These are phyloP conservation scores for Meira nashicola DNA, from an alignment of 1,284 basidiomycete species.

Conservation along the genomic window DNA sequence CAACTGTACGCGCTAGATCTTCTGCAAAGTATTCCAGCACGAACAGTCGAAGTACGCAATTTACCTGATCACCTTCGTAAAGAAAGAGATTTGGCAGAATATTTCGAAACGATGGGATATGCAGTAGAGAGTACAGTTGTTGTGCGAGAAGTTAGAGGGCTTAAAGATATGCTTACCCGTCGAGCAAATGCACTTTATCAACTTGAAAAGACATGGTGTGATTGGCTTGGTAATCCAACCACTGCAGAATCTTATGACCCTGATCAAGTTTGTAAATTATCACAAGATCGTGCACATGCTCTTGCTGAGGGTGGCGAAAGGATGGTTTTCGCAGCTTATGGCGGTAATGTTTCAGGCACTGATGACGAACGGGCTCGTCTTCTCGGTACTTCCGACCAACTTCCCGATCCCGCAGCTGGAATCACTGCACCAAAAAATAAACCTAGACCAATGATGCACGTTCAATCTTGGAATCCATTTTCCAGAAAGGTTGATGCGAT, in stretches of 20 bases:
- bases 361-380: conserved; percentile 11
- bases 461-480: conserved; percentile 33
- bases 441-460: conserved; percentile 27
- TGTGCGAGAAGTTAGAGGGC: conserved; percentile 71
- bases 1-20: conserved; percentile 90
- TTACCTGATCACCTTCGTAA: conserved; percentile 76
- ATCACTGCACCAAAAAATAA: conserved; percentile 14
- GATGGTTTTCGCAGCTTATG: not conserved
- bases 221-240: conserved; percentile 88
- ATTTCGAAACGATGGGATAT: conserved; percentile 67
- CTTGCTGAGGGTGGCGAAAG: not conserved
- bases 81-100: conserved; percentile 79
- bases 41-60: conserved; percentile 81
- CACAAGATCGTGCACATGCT: conserved; percentile 1
- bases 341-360: not conserved
- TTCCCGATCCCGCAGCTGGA: not conserved
- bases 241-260: conserved; percentile 69
- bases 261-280: conserved; percentile 37
- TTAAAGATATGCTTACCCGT: conserved; percentile 69
- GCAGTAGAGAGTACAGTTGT: conserved; percentile 83
- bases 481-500: conserved; percentile 34
- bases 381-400: not conserved
- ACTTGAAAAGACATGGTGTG: conserved; percentile 75
- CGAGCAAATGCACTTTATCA: conserved; percentile 72
- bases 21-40: conserved; percentile 84